Evolutionary conservation across 2,329 filamentous ascomycete genomes (phyloP).

Genomic region (Neoscytalidium dimidiatum): DNA sequence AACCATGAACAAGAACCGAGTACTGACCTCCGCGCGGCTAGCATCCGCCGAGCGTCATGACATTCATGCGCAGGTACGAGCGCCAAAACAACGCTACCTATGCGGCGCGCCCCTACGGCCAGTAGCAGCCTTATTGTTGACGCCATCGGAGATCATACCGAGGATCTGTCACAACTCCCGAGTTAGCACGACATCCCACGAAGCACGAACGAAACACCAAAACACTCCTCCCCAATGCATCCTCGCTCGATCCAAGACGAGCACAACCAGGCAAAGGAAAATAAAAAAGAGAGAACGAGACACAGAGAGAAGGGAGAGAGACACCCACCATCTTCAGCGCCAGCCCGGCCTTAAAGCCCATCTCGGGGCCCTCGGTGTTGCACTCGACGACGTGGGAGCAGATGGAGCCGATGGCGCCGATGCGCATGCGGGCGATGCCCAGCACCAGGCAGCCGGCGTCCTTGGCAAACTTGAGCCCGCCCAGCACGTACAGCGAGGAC

Average conservation of each 20-base stretch:
- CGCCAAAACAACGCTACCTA: background rate
- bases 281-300: background rate
- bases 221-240: too few species aligned
- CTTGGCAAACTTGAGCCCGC: slow-evolving; percentile 1
- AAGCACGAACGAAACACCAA: too few species aligned
- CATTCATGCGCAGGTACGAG: too few species aligned
- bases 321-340: background rate
- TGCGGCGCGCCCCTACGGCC: background rate
- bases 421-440: background rate
- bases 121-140: background rate
- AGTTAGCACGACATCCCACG: background rate
- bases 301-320: background rate
- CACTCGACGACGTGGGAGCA: slow-evolving; percentile 29
- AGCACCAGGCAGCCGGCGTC: background rate
- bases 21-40: too few species aligned
- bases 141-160: slow-evolving; percentile 6
- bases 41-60: too few species aligned
- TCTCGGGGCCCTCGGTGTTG: slow-evolving; percentile 12
- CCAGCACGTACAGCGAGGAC: slow-evolving; percentile 5
- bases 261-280: too few species aligned
- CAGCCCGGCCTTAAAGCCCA: slow-evolving; percentile 8
- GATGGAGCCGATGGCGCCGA: slow-evolving; percentile 23
- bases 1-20: too few species aligned
- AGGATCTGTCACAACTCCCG: background rate
- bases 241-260: too few species aligned